Evolutionary conservation across 495 filamentous ascomycete genomes (phyloP), one percentile per base, ranked within the genome.

Genomic region (Xylaria flabelliformis): DNA sequence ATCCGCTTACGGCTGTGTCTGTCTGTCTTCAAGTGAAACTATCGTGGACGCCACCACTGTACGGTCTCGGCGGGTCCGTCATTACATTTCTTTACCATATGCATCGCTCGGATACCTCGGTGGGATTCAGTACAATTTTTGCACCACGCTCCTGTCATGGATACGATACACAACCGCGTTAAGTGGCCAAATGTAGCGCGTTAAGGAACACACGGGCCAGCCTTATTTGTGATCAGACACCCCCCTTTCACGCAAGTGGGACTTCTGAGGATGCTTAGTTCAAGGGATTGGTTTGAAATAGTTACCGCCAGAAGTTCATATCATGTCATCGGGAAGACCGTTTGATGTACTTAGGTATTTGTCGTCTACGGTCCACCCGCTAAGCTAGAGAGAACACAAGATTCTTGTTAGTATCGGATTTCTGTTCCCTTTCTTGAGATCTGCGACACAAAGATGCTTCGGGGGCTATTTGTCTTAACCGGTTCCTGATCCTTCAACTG

Each of bases 311-410:
- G 46, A 67, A 67, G 32, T 67, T 53, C 44, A 66, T 53, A 41
- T 67, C 34, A 67, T 55, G 46, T 51, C 65, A 67, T 67, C 65
- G 48, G 65, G 48, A 44, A 42, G 34, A 67, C 65, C 65, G 65
- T 56, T 56, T 34, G 65, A 67, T 34, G 29, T 39, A n/a, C n/a
- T n/a, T n/a, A n/a, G n/a, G n/a, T n/a, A 67, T 56, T 56, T 67
- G 50, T 67, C 34, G 65, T 67, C 29, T n/a, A 10, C 12, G 50
- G 19, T 56, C 48, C 65, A 67, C 65, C 65, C 4, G 17, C 13
- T 26, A 26, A 19, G 50, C 50, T 67, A 67, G 56, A 67, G n/a
- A 46, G 26, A 13, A 4, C 44, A 56, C 3, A 44, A 44, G 42
- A 29, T 19, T 39, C 15, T 29, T 41, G 50, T 56, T 67, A 56